Base-by-base conservation (phyloP, 192 early-diverging fungal genomes). In the Phycomyces nitens region DNA sequence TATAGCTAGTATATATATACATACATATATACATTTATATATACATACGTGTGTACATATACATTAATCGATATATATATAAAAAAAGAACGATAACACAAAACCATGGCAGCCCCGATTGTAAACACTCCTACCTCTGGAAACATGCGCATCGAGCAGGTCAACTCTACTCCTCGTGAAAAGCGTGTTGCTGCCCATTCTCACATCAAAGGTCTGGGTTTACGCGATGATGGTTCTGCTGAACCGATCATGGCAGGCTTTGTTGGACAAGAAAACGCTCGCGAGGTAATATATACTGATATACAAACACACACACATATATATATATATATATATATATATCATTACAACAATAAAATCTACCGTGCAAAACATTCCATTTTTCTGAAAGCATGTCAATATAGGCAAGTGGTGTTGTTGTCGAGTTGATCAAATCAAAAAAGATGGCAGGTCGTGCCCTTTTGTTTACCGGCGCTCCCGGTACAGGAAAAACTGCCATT, bases 401-500 rank as follows among this genome's bases (percentile, higher is more conserved):
- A 5, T 74, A 93, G 89, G 97, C 94, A 2, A 89, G 91, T 26
- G 97, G 97, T 20, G 82, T 98, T 29, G 83, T 95, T 56, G 95
- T 94, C 2, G 97, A 99, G 65, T 77, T 99, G 59, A 94, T 99
- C 76, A 89, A 88, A 58, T 86, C 88, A 53, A 96, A 95, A 75
- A 97, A 94, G 68, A 96, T 99, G 94, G 96, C 97, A 1, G 97
- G 97, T 15, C 84, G 94, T 24, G 97, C 95, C 3, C 81, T 97
- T 9, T 76, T 99, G 23, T 86, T 99, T 47, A 93, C 97, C 29
- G 97, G 97, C 27, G 94, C 94, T 10, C 94, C 97, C 21, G 95
- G 95, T 55, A 97, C 95, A 12, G 97, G 97, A 60, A 99, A 99
- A 80, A 99, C 95, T 0, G 97, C 97, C 3, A 86, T 99, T 56